Conservation (phyloP, 2,329 filamentous ascomycete species). For the Pseudopithomyces chartarum region DNA sequence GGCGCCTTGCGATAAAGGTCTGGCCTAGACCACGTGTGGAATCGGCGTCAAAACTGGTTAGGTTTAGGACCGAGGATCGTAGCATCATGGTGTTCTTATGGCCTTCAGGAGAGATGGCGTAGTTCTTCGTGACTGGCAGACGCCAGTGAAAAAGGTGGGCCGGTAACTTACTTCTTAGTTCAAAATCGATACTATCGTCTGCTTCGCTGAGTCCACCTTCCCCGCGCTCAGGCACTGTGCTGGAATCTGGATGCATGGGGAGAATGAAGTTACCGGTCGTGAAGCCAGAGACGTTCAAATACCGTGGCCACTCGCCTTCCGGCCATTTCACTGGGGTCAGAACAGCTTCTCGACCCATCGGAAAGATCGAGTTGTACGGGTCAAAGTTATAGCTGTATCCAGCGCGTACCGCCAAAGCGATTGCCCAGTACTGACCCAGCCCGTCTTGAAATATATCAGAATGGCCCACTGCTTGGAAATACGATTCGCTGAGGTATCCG, state of each 20-base stretch:
- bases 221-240: neutral
- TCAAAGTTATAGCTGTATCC: slow-evolving; percentile 14
- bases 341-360: slow-evolving; percentile 35
- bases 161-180: neutral
- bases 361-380: slow-evolving; percentile 27
- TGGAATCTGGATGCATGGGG: slow-evolving; percentile 25
- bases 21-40: neutral
- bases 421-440: slow-evolving; percentile 29
- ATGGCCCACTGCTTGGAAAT: slow-evolving; percentile 38
- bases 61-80: neutral
- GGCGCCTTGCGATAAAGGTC: slow-evolving; percentile 55
- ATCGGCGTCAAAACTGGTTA: neutral
- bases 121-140: neutral
- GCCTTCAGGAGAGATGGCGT: neutral
- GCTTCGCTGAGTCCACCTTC: neutral
- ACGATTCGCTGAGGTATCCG: slow-evolving; percentile 43
- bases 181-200: neutral
- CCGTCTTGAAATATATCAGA: slow-evolving; percentile 33
- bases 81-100: neutral
- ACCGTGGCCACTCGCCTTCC: slow-evolving; percentile 51
- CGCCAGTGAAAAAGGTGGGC: neutral
- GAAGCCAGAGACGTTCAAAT: slow-evolving; percentile 48
- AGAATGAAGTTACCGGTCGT: slow-evolving; percentile 44
- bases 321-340: slow-evolving; percentile 31
- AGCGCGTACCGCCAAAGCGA: slow-evolving; percentile 27